A percentile compares a stretch with the other conserved stretches of the same genome.
Evolutionary conservation across 2,329 filamentous ascomycete species (phyloP).

Genomic region (Ophiostoma ulmi): DNA sequence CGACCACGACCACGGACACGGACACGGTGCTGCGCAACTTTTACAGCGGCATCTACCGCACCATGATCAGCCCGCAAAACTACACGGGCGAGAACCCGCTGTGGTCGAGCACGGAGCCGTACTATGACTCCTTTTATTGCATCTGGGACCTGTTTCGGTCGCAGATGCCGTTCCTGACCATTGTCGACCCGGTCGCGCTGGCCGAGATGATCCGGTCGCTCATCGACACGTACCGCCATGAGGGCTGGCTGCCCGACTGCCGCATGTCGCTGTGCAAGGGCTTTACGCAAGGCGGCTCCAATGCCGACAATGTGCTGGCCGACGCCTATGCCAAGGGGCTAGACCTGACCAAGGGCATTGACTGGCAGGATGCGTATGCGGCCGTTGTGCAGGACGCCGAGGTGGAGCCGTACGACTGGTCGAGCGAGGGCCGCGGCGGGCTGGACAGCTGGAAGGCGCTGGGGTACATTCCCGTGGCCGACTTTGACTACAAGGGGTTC

Average conservation of each 20-base stretch:
- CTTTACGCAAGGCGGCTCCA: constrained; percentile 69
- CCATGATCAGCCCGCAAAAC: constrained; percentile 67
- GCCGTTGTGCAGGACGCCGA: constrained; percentile 50
- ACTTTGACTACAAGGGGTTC: constrained; percentile 61
- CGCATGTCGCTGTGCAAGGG: constrained; percentile 72
- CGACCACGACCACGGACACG: constrained; percentile 32
- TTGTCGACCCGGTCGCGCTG: constrained; percentile 60
- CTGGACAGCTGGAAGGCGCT: constrained; percentile 66
- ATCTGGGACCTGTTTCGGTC: constrained; percentile 69
- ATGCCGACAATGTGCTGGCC: constrained; percentile 63
- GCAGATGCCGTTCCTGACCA: constrained; percentile 63
- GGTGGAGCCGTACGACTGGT: constrained; percentile 9
- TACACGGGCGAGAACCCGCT: constrained; percentile 68
- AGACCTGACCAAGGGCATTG: constrained; percentile 50
- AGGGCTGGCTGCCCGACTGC: constrained; percentile 69
- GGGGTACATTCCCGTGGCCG: constrained; percentile 65
- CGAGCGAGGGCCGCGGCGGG: constrained; percentile 37
- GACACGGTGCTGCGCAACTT: constrained; percentile 55
- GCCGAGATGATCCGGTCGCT: constrained; percentile 64
- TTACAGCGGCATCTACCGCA: constrained; percentile 68
- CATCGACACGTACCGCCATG: constrained; percentile 64
- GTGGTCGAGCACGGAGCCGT: constrained; percentile 62
- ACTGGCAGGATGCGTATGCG: constrained; percentile 63
- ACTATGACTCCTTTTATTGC: constrained; percentile 72
- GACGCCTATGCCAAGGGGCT: constrained; percentile 63